Evolutionary conservation across 108 stramenopile species (phyloP).

Genomic region (Bacterosira constricta): DNA sequence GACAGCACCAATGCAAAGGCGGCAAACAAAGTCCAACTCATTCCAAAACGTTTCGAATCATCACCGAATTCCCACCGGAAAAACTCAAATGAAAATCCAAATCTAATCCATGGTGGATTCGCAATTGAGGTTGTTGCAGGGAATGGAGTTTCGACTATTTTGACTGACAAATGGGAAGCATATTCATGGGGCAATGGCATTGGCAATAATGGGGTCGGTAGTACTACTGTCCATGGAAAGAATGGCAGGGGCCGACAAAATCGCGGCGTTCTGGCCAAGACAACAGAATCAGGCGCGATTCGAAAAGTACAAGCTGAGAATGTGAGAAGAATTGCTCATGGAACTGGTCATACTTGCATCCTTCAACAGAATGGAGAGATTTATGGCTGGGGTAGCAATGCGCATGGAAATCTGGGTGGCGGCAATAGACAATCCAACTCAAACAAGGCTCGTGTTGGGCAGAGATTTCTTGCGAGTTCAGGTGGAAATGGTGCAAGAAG

Average conservation of each 20-base stretch:
- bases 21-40: background rate
- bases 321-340: constrained; percentile 11
- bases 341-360: constrained; percentile 1
- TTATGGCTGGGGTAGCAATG: constrained; percentile 20
- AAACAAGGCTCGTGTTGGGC: background rate
- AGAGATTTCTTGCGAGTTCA: background rate
- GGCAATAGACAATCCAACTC: no score
- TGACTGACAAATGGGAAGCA: constrained; percentile 13
- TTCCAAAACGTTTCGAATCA: background rate
- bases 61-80: no score
- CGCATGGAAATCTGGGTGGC: background rate
- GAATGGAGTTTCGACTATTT: constrained; percentile 9
- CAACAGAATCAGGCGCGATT: background rate
- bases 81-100: no score
- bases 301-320: constrained; percentile 1
- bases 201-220: background rate
- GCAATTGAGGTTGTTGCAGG: constrained; percentile 19
- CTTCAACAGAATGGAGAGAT: background rate
- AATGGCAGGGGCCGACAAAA: background rate
- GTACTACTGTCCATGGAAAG: background rate
- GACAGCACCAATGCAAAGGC: background rate
- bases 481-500: background rate
- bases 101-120: background rate
- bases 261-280: background rate
- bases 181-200: constrained; percentile 12